Evolutionary conservation across 345 rosid species (phyloP), one percentile per base, ranked within the genome.

Genomic region (Turnera subulata): DNA sequence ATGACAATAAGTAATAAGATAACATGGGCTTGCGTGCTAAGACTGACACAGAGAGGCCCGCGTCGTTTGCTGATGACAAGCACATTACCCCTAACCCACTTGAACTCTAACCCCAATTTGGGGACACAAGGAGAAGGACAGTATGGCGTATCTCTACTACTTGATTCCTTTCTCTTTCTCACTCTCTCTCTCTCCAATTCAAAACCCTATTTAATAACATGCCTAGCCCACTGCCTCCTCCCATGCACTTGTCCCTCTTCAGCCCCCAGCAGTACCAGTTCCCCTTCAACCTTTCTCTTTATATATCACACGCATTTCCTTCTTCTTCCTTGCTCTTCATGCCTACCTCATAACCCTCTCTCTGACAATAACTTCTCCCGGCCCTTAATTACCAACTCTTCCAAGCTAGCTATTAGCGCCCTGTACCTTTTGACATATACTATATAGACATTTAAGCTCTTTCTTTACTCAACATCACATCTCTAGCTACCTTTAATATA

Each of bases 11-110:
- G 45, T 7, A 44, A 37, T 22, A 37, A 46, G 60, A 35, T 53
- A 78, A 75, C 83, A 69, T 79, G 83, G 69, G 66, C 42, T 50
- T 69, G 83, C 71, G 65, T 69, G 77, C 54, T 53, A 48, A 56
- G 52, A 53, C 62, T 65, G 78, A 72, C 80, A 64, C 65, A 72
- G 26, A 62, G 73, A 66, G 80, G 76, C 38, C 71, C 76, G 33
- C 39, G 20, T 48, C 60, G 66, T 56, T 46, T 65, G 73, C 42
- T 50, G 68, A 75, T 63, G 53, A 68, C 58, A 20, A 63, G 68
- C 73, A 74, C 48, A 58, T 58, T 65, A 35, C 66, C 37, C 62
- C 59, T 43, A 64, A 64, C 66, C 79, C 82, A 71, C 77, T 63
- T 65, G 70, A 66, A 40, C 32, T 4, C 61, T 44, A 46, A 58